Base-by-base conservation (phyloP, 768 basidiomycete species). In the Suillus ampliporus region DNA sequence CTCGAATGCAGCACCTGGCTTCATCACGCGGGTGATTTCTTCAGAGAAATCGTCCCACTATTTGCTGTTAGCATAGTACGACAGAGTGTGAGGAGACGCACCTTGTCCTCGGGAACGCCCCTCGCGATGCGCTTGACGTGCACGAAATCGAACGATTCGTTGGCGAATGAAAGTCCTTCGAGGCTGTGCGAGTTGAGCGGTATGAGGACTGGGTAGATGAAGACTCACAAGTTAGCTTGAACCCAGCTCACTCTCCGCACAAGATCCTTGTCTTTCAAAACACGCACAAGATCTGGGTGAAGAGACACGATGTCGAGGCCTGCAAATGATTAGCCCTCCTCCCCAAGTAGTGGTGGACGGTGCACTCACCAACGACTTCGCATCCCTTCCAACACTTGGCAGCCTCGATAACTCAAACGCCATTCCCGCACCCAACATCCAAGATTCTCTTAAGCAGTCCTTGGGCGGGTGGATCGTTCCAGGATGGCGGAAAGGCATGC, bases 121-220 rank as follows among this genome's bases (percentile, higher is more conserved):
- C 88, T 81, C 1, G 89, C 86, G 51, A 92, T 85, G 8, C 89
- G 83, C 68, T 89, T 89, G 65, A 89, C 78, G 69, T 89, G 89
- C 88, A 92, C 87, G 71, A 84, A 91, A 71, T 92, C 91, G 69
- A 92, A 92, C 69, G 90, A 87, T 37, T 86, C 87, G 65, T 86
- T 80, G 9, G 82, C 81, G 70, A 92, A 92, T 0, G 91, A 89
- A 58, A 92, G 82, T 0, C 79, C 79, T 60, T 91, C 88, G 28
- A 92, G 77, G 71, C 90, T 91, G 64, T 38, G 26, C 46, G 34
- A 19, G 52, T n/a, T 38, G 19, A 43, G 21, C 4, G 5, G 14
- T n/a, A 60, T 31, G 31, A 31, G 31, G 60, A 53, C 31, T 46
- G 10, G 21, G 28, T 51, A 11, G 11, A 37, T 5, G 31, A 6